A percentile compares a stretch with the other conserved stretches of the same genome.
These are phyloP conservation scores for Kwoniella shivajii DNA, from an alignment of 1,284 basidiomycete species.

Conservation along the genomic window DNA sequence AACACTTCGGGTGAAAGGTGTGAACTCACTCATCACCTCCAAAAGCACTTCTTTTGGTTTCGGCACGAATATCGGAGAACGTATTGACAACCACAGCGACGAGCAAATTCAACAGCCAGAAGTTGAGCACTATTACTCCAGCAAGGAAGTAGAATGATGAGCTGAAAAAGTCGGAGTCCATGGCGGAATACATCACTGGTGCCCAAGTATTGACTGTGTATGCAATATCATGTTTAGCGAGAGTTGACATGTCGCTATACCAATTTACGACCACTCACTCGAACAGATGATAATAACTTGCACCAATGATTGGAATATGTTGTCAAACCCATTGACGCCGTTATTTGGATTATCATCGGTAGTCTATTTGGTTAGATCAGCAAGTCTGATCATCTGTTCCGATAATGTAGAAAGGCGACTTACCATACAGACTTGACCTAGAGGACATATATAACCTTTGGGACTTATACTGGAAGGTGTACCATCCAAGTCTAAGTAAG, in stretches of 20 bases:
- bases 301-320: constrained; percentile 76
- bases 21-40: constrained; percentile 68
- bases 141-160: constrained; percentile 88
- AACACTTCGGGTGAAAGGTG: background rate
- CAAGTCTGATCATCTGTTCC: background rate
- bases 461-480: constrained; percentile 57
- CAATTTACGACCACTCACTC: constrained; percentile 59
- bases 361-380: constrained; percentile 61
- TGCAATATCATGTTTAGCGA: background rate
- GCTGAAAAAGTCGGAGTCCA: constrained; percentile 87
- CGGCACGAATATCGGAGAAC: constrained; percentile 83
- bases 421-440: constrained; percentile 76
- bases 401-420: constrained; percentile 22
- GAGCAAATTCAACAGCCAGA: constrained; percentile 92
- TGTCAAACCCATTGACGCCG: constrained; percentile 83
- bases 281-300: constrained; percentile 86
- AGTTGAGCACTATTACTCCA: constrained; percentile 80
- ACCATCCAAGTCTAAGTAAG: constrained; percentile 33
- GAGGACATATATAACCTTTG: constrained; percentile 82
- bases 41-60: constrained; percentile 91
- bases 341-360: constrained; percentile 66
- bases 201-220: constrained; percentile 55
- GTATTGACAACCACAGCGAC: constrained; percentile 96
- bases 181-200: constrained; percentile 83
- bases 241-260: background rate